Evolutionary conservation across 345 rosid species (phyloP).

Genomic region (Gossypium rotundifolium): DNA sequence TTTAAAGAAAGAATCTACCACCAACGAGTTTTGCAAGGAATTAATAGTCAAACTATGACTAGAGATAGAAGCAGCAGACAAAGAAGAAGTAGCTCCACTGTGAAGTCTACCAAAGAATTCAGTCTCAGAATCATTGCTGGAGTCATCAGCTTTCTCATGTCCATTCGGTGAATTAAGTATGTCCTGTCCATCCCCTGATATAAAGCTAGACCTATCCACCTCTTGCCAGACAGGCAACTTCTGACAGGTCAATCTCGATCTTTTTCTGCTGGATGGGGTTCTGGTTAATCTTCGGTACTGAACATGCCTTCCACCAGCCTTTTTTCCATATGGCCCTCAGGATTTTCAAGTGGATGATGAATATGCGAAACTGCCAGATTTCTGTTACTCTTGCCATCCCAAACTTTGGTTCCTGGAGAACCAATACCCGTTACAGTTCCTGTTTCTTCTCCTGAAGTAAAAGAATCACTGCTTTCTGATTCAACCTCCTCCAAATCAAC

Average conservation of each 20-base stretch:
- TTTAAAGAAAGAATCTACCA: slow-evolving; percentile 68
- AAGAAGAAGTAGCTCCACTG: slow-evolving; percentile 67
- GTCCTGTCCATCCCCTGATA: slow-evolving; percentile 78
- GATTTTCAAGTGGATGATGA: slow-evolving; percentile 96
- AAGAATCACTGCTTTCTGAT: slow-evolving; percentile 51
- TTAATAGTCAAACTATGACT: slow-evolving; percentile 30
- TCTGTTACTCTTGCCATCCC: slow-evolving; percentile 90
- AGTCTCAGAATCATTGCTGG: slow-evolving; percentile 68
- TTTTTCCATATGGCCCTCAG: slow-evolving; percentile 39
- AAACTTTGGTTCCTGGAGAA: slow-evolving; percentile 91
- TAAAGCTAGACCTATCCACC: slow-evolving; percentile 69
- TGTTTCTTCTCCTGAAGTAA: slow-evolving; percentile 79
- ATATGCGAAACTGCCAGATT: slow-evolving; percentile 58
- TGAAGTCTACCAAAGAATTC: slow-evolving; percentile 51
- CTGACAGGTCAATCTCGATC: slow-evolving; percentile 45
- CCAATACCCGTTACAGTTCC: slow-evolving; percentile 62
- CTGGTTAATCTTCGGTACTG: slow-evolving; percentile 40
- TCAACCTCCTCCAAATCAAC: slow-evolving; percentile 34
- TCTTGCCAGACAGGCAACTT: slow-evolving; percentile 61
- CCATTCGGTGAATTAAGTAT: slow-evolving; percentile 38
- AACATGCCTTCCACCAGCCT: slow-evolving; percentile 41
- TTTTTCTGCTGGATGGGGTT: slow-evolving; percentile 55
- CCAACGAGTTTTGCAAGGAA: slow-evolving; percentile 47
- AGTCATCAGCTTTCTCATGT: slow-evolving; percentile 37
- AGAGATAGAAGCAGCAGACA: slow-evolving; percentile 46